Percentiles rank a stretch among this genome's conserved stretches.
phyloP scores from a whole-genome alignment of 495 filamentous ascomycete species.

The Physcia stellaris region DNA sequence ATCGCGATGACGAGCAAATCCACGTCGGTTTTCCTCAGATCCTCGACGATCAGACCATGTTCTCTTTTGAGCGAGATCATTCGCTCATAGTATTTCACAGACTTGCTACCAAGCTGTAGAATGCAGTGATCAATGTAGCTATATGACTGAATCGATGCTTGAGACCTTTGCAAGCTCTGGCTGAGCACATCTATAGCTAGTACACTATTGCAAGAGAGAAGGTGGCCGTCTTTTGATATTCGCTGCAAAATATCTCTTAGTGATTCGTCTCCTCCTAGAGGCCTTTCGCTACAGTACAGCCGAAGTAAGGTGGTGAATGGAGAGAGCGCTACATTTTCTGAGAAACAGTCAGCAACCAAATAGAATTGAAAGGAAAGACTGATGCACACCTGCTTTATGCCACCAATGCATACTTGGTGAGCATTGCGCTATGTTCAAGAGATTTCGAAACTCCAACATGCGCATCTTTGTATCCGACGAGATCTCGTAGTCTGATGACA shows the following conservation, averaged over 20 bases:
- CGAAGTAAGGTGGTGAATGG: conserved; percentile 52
- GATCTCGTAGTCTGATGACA: conserved; percentile 27
- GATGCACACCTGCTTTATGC: conserved; percentile 40
- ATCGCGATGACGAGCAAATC: conserved; percentile 48
- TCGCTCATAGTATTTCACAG: conserved; percentile 59
- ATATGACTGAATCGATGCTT: too few species aligned
- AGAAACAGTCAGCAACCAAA: conserved; percentile 7
- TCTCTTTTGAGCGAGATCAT: conserved; percentile 15
- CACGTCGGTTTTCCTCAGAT: conserved; percentile 13
- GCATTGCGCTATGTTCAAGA: conserved; percentile 60
- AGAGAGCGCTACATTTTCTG: conserved; percentile 31
- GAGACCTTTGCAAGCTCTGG: too few species aligned
- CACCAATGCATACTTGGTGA: conserved; percentile 79
- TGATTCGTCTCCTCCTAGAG: too few species aligned
- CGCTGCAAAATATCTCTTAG: too few species aligned
- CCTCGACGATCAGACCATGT: conserved; percentile 9
- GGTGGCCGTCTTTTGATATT: too few species aligned
- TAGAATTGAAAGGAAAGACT: background rate
- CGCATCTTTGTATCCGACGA: conserved; percentile 37
- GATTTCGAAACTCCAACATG: conserved; percentile 56
- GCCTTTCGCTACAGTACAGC: conserved; percentile 31
- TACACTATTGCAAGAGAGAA: too few species aligned
- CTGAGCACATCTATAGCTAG: too few species aligned
- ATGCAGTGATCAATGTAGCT: conserved; percentile 80
- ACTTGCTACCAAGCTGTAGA: conserved; percentile 50